These are phyloP conservation scores for Drechslerella coelobrocha DNA, from an alignment of 2,329 filamentous ascomycete genomes.

Conservation along the genomic window DNA sequence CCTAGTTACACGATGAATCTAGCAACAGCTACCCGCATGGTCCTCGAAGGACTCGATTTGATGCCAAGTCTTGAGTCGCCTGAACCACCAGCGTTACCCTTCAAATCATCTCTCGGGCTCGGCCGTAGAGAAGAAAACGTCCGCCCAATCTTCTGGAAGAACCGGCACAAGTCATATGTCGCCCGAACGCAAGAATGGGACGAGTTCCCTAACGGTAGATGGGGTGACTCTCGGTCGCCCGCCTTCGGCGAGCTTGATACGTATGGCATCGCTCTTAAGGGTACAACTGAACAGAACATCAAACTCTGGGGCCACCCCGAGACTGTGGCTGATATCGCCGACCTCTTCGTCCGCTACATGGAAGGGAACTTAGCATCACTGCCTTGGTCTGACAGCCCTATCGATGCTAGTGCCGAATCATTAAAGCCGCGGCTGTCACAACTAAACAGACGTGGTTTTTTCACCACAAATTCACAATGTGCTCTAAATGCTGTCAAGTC, in stretches of 20 bases:
- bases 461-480: constrained; percentile 98
- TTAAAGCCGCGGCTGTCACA: constrained; percentile 79
- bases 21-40: constrained; percentile 89
- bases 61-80: constrained; percentile 79
- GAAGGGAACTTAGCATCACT: constrained; percentile 79
- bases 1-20: constrained; percentile 94
- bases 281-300: constrained; percentile 93
- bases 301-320: constrained; percentile 90
- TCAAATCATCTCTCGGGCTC: constrained; percentile 91
- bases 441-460: constrained; percentile 82
- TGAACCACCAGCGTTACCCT: constrained; percentile 87
- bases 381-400: constrained; percentile 91
- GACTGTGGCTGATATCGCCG: constrained; percentile 77
- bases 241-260: constrained; percentile 94
- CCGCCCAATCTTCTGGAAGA: constrained; percentile 97
- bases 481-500: constrained; percentile 91
- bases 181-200: constrained; percentile 98
- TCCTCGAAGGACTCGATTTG: constrained; percentile 86
- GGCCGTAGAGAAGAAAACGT: constrained; percentile 92
- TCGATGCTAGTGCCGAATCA: constrained; percentile 79
- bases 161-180: constrained; percentile 93
- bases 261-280: constrained; percentile 91
- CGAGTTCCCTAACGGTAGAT: constrained; percentile 97
- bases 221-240: constrained; percentile 95
- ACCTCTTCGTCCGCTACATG: constrained; percentile 85